Evolutionary conservation across 176 grass and related monocot genomes (phyloP), one percentile per base, ranked within the genome.

Genomic region (Oryza punctata): DNA sequence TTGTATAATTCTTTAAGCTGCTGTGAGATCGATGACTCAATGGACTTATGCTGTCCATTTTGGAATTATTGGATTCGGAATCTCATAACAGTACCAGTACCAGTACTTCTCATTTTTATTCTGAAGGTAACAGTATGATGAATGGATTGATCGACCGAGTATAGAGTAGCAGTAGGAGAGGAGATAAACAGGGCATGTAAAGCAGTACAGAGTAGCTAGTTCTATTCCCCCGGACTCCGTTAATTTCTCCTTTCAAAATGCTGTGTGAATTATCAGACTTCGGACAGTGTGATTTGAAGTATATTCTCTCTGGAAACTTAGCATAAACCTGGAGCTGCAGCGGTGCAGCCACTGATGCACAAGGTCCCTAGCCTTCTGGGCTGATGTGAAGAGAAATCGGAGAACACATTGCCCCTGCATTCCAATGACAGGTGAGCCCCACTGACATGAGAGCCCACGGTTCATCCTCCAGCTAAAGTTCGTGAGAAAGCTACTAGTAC

Each of bases 1-100:
- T 78, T 73, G 54, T 68, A 75, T 90, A 82, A 82, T 90, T 86
- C 83, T 67, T 66, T 32, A 78, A 69, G 83, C 60, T 45, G 40
- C 59, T n/a, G 68, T 67, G 61, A 67, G 67, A 73, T 82, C 54
- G 18, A 80, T 35, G 68, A 44, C 24, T 33, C 29, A n/a, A 75
- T 86, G 88, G 84, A 83, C 75, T 59, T n/a, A 79, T 90, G 88
- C 80, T 87, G 88, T 83, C 80, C 23, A 80, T 69, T 73, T 79
- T 79, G 79, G 84, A 90, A 79, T 87, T 63, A 90, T 87, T 86
- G 24, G 79, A 78, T 63, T 37, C 67, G 46, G 78, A 86, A 86
- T 86, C 73, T 78, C 45, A 0, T 29, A 67, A 78, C 78, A 77
- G 88, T 23, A 23, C 47, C 16, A 16, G 21, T 13, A 61, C 57